A percentile compares a stretch with the other conserved stretches of the same genome.
phyloP scores from a whole-genome alignment of 202 grass and related monocot genomes.

The Eragrostis tef region DNA sequence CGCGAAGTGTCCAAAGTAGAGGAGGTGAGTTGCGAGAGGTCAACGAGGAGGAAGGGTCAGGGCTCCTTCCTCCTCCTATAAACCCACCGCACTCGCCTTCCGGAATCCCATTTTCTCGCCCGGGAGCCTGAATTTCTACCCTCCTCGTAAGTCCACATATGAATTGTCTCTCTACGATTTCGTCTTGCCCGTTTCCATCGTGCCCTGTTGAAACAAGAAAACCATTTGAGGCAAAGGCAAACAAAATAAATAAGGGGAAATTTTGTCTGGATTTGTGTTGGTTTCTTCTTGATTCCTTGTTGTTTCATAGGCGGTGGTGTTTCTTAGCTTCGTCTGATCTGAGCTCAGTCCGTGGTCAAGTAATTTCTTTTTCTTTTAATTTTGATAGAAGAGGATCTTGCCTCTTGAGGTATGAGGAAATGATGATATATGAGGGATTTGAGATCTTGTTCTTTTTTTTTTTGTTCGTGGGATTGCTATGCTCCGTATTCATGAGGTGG shows the following conservation, averaged over 20 bases:
- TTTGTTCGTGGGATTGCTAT: neutral
- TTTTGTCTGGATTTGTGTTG: neutral
- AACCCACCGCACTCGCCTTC: conserved; percentile 2
- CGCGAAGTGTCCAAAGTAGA: neutral
- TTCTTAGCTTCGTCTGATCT: conserved; percentile 20
- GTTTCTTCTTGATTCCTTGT: neutral
- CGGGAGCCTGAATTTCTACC: conserved; percentile 20
- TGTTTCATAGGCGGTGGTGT: neutral
- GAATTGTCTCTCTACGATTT: neutral
- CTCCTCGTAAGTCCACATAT: conserved; percentile 33
- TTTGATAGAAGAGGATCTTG: conserved; percentile 9
- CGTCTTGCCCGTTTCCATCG: neutral
- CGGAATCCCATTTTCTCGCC: conserved; percentile 37
- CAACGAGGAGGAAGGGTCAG: conserved; percentile 38
- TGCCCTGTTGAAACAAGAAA: neutral
- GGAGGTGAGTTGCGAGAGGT: neutral
- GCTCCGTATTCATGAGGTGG: neutral
- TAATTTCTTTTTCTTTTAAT: conserved; percentile 1
- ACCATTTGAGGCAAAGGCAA: neutral
- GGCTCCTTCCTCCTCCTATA: conserved; percentile 40
- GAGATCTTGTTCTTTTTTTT: conserved; percentile 15
- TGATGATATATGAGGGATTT: neutral
- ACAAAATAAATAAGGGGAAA: neutral
- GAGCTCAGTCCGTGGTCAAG: neutral
- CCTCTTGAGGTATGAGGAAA: neutral